Evolutionary conservation across 2,329 filamentous ascomycete genomes (phyloP).

Genomic region (Cadophora sp.): DNA sequence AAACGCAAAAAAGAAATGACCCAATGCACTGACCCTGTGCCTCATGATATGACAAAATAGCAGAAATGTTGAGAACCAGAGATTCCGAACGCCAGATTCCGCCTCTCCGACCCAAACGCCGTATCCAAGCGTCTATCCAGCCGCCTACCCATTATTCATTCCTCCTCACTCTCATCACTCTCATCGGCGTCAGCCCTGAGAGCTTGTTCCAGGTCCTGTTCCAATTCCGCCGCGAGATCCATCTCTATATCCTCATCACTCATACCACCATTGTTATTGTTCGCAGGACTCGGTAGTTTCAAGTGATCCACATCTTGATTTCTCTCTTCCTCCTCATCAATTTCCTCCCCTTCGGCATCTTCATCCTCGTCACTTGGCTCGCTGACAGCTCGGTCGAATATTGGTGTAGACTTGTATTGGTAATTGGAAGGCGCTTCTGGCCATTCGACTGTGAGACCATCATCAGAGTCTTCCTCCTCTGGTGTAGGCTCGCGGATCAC

Average conservation of each 20-base stretch:
- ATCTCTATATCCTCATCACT: slow-evolving; percentile 43
- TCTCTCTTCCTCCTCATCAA: slow-evolving; percentile 43
- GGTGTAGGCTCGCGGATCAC: slow-evolving; percentile 40
- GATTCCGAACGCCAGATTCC: neutral
- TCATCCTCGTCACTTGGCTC: slow-evolving; percentile 54
- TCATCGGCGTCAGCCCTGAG: slow-evolving; percentile 32
- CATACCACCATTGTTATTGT: slow-evolving; percentile 40
- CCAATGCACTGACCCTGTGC: slow-evolving; percentile 1
- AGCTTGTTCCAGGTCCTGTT: slow-evolving; percentile 40
- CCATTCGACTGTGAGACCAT: slow-evolving; percentile 65
- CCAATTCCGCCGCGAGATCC: slow-evolving; percentile 44
- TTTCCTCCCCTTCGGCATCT: slow-evolving; percentile 55
- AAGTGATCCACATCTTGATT: slow-evolving; percentile 50
- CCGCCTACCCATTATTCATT: slow-evolving; percentile 32
- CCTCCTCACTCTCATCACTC: slow-evolving; percentile 46
- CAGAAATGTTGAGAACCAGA: neutral
- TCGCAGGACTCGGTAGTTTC: slow-evolving; percentile 61
- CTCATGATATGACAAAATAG: neutral
- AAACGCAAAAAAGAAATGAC: neutral
- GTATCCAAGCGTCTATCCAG: neutral
- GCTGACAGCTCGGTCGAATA: slow-evolving; percentile 37
- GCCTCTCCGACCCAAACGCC: neutral
- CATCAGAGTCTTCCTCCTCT: slow-evolving; percentile 56
- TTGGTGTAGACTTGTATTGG: slow-evolving; percentile 38
- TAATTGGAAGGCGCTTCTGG: slow-evolving; percentile 54